phyloP scores from a whole-genome alignment of 345 rosid genomes.

The Garcia nutans region DNA sequence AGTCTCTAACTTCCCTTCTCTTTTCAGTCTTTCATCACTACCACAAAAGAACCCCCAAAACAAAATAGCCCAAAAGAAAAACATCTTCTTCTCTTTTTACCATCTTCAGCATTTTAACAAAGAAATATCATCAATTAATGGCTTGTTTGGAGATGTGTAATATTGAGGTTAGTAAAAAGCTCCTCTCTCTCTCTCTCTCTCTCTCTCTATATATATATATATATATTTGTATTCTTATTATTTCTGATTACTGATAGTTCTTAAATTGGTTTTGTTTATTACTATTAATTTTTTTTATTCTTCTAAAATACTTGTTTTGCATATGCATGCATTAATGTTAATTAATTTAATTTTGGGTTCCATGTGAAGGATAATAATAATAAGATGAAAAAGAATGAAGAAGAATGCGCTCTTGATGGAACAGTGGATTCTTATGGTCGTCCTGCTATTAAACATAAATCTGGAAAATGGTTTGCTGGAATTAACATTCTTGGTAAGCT shows the following conservation, averaged over 20 bases:
- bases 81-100: neutral
- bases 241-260: too few species aligned
- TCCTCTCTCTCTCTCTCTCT: too few species aligned
- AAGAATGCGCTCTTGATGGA: conserved; percentile 66
- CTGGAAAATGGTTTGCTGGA: conserved; percentile 87
- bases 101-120: conserved; percentile 15
- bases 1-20: conserved; percentile 15
- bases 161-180: conserved; percentile 45
- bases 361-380: conserved; percentile 33
- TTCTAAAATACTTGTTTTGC: too few species aligned
- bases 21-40: neutral
- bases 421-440: conserved; percentile 68
- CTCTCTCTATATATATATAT: too few species aligned
- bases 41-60: neutral
- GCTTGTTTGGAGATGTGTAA: conserved; percentile 51
- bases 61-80: neutral
- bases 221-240: too few species aligned
- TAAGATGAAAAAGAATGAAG: conserved; percentile 42
- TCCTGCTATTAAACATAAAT: conserved; percentile 56
- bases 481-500: conserved; percentile 72
- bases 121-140: conserved; percentile 29
- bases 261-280: too few species aligned
- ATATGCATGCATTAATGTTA: neutral
- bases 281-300: too few species aligned
- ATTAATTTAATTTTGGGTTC: neutral